Conservation (phyloP, 176 grass and related monocot genomes). For the Carex cristatella region DNA sequence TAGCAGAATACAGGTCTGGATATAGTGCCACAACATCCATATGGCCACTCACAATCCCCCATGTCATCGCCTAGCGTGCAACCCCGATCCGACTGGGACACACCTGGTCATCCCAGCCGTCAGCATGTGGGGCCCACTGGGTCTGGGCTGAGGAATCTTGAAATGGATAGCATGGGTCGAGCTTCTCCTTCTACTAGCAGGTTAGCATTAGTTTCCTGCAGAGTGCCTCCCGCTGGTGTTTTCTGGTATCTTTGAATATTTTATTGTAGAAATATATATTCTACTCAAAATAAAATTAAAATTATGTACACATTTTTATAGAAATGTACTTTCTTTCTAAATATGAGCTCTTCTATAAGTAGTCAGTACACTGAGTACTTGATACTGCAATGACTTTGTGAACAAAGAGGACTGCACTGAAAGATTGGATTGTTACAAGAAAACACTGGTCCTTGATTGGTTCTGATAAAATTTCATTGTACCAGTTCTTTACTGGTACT, state of each 20-base stretch:
- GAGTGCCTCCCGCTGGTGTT: neutral
- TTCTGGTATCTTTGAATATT: neutral
- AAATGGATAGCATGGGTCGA: constrained; percentile 36
- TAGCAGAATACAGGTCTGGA: constrained; percentile 54
- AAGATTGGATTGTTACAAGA: neutral
- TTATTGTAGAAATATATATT: neutral
- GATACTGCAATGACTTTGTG: constrained; percentile 1
- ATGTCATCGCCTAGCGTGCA: constrained; percentile 64
- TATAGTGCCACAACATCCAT: constrained; percentile 58
- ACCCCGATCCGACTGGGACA: constrained; percentile 48
- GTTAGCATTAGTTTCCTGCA: constrained; percentile 24
- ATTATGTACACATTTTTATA: neutral
- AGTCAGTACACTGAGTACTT: neutral
- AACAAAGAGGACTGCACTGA: neutral
- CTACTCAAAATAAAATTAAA: neutral
- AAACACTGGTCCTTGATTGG: neutral
- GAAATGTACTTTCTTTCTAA: neutral
- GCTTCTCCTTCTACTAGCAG: constrained; percentile 44
- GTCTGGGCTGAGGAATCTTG: constrained; percentile 40
- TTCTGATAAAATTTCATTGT: neutral
- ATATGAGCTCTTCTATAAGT: neutral
- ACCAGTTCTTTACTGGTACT: neutral
- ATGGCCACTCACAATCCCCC: constrained; percentile 62
- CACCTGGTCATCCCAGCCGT: constrained; percentile 37
- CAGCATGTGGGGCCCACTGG: constrained; percentile 35